Base-by-base conservation (phyloP, 1,139 yeast genomes). In the Yamadazyma spencermartinsiae region DNA sequence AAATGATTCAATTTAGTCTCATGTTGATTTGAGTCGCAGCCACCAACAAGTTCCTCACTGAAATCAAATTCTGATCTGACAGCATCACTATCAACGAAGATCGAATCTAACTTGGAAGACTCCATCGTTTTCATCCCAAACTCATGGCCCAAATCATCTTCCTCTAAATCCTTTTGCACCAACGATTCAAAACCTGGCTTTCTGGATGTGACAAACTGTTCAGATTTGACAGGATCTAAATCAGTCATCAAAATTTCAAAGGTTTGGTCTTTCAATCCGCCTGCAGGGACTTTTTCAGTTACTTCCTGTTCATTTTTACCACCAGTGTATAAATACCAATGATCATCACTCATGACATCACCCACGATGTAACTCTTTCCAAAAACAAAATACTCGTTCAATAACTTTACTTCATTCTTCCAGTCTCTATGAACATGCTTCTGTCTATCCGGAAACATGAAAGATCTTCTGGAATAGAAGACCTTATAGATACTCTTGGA, bases 161-260 rank as follows among this genome's bases (percentile, higher is more conserved):
- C 78, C 29, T 68, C 75, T 33, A 69, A 74, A 38, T 67, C 67
- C 51, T 56, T 46, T 19, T 54, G 51, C 17, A 56, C 50, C 33
- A 60, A 56, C 6, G 73, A 64, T 33, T 59, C 66, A 17, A 48
- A 59, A n/a, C 76, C 76, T n/a, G 80, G 83, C 46, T 66, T 68
- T 51, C 85, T 73, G 25, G 72, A 70, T 36, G 82, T 76, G 42
- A 76, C 74, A 52, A 88, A 90, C 45, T 77, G 76, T 15, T 70
- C 64, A 3, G 95, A 82, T 45, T 72, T 70, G 3, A 58, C 64
- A 1, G 76, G 79, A 43, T 81, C 76, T 51, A 92, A 69, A 38
- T 85, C 92, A 2, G 97, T 88, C 98, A 92, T 92, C 59, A 92
- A 72, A 37, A 92, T 72, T 63, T 92, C 98, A 55, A 92, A 73